Evolutionary conservation across 2,329 filamentous ascomycete species (phyloP).

Genomic region (Fusarium sp.): DNA sequence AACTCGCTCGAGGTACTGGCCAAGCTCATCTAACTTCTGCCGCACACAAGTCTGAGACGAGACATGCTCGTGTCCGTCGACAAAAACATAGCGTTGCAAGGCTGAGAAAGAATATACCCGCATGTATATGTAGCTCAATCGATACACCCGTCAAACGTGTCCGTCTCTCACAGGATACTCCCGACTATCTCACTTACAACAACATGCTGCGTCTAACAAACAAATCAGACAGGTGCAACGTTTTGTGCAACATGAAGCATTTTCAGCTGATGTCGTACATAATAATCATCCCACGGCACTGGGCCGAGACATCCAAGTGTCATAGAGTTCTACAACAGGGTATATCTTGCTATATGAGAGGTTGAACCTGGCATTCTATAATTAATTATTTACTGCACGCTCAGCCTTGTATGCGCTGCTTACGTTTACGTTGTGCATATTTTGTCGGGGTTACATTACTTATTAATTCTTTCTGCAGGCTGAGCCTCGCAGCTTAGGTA

Average conservation of each 20-base stretch:
- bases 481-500: constrained; percentile 32
- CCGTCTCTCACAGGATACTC: constrained; percentile 18
- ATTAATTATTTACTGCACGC: constrained; percentile 3
- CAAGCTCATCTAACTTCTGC: neutral
- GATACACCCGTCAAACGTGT: constrained; percentile 27
- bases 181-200: neutral
- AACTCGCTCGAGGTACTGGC: constrained; percentile 27
- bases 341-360: neutral
- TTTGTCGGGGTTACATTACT: neutral
- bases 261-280: constrained; percentile 6
- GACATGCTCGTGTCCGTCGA: constrained; percentile 4
- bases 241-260: constrained; percentile 3
- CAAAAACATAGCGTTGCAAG: constrained; percentile 9
- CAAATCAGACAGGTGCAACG: constrained; percentile 4
- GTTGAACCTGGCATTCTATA: neutral
- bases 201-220: constrained; percentile 19
- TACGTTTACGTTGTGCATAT: constrained; percentile 23
- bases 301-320: neutral
- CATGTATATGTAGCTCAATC: constrained; percentile 2
- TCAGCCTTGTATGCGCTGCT: constrained; percentile 27
- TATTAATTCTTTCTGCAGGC: constrained; percentile 8
- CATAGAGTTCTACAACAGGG: neutral
- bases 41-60: neutral
- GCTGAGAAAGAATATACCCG: constrained; percentile 2
- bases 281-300: neutral